Conservation (phyloP, 106 monocot genomes). For the Phalaenopsis aphrodite region DNA sequence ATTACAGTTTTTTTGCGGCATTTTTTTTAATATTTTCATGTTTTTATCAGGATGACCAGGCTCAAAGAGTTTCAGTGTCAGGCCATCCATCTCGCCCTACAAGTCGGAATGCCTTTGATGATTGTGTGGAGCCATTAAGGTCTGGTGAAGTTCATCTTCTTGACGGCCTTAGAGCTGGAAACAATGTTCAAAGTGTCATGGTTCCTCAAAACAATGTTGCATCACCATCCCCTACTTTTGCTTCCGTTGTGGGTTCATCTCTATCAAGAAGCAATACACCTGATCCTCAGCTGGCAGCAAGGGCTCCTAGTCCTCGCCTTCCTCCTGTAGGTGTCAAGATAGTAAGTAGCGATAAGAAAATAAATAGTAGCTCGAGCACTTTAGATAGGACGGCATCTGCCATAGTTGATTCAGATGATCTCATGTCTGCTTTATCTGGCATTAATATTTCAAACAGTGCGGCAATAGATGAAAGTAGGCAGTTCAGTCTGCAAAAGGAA, state of each 20-base stretch:
- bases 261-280: constrained; percentile 63
- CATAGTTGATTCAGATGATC: constrained; percentile 39
- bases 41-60: constrained; percentile 37
- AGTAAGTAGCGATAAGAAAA: constrained; percentile 36
- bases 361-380: constrained; percentile 25
- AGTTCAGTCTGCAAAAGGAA: constrained; percentile 39
- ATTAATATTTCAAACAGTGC: constrained; percentile 44
- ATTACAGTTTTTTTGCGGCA: neutral
- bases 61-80: constrained; percentile 13
- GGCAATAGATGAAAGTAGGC: constrained; percentile 26
- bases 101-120: constrained; percentile 31
- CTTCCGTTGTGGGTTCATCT: constrained; percentile 64
- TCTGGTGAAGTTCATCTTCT: constrained; percentile 17
- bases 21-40: neutral
- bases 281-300: constrained; percentile 61
- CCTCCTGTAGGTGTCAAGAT: constrained; percentile 74
- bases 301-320: constrained; percentile 77
- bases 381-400: constrained; percentile 25
- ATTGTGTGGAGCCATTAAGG: constrained; percentile 21
- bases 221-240: constrained; percentile 52
- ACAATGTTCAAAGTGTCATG: constrained; percentile 21
- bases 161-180: constrained; percentile 19
- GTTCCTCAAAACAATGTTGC: constrained; percentile 30
- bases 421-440: constrained; percentile 52
- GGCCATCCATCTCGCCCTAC: constrained; percentile 41